Evolutionary conservation across 352 stramenopile species (phyloP), one percentile per base, ranked within the genome.

Genomic region (Globisporangium lucens): DNA sequence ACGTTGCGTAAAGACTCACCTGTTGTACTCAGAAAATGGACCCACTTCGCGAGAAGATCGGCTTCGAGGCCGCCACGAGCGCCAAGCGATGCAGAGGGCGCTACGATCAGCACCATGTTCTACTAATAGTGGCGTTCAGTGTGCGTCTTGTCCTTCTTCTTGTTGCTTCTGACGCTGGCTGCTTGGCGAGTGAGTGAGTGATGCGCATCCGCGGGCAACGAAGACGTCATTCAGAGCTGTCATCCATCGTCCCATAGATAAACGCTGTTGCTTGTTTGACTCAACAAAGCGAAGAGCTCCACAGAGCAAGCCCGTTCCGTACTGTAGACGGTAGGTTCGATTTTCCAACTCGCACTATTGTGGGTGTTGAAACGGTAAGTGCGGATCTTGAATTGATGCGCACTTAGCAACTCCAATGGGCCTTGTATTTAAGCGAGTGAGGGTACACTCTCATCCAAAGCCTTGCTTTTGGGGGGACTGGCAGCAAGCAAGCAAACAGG

Each of bases 21-120:
- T 24, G 72, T 84, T n/a, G 75, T 78, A 17, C 77, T 83, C 38
- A 87, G 69, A 70, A 85, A 87, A 56, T 79, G 74, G 57, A 80
- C 79, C 35, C 65, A 72, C 61, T 79, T 75, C 12, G 75, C 74
- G 30, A 87, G 53, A 20, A 64, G 56, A 63, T 84, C 79, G 60
- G 74, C 68, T 29, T 73, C 43, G 15, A 68, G 29, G 57, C n/a
- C 22, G 29, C 15, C 46, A 27, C 1, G 27, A 47, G 35, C 22
- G 33, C 30, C 24, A 5, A 51, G 43, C 24, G 27, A 10, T 51
- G n/a, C n/a, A n/a, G 22, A 56, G 29, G 20, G 52, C 27, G n/a
- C 38, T 2, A 68, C 17, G 22, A 68, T 35, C 3, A n/a, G 30
- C 24, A 68, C 63, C 55, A 63, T 62, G 17, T 38, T 41, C 17